phyloP scores from a whole-genome alignment of 129 eudicot genomes.

The carrot (Daucus carota) region DNA sequence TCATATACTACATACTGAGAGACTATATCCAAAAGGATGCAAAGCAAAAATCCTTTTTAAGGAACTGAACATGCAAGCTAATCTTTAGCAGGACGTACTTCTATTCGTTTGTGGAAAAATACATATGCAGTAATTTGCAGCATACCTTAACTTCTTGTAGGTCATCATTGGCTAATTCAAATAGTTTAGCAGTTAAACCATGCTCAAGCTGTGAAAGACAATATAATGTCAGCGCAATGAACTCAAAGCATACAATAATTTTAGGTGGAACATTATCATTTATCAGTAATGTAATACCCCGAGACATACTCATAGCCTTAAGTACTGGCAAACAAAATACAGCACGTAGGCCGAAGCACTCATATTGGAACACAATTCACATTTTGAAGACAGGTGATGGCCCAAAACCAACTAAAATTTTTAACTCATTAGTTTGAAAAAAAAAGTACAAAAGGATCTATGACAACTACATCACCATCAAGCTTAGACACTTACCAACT shows the following conservation, averaged over 20 bases:
- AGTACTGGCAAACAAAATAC: background rate
- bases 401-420: background rate
- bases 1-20: background rate
- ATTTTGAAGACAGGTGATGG: background rate
- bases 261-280: background rate
- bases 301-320: background rate
- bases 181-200: constrained; percentile 49
- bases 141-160: constrained; percentile 80
- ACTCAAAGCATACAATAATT: background rate
- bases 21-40: background rate
- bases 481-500: background rate
- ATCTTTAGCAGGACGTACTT: background rate
- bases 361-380: background rate
- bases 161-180: constrained; percentile 60
- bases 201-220: constrained; percentile 57
- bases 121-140: constrained; percentile 13
- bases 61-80: background rate
- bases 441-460: background rate
- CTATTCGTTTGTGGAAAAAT: background rate
- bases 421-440: background rate
- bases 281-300: background rate
- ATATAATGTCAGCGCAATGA: constrained; percentile 16
- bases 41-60: background rate
- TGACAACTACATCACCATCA: background rate
- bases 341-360: background rate